A percentile compares a stretch with the other conserved stretches of the same genome.
Evolutionary conservation across 805 yeast species (phyloP).

Genomic region (Spathaspora girioi): DNA sequence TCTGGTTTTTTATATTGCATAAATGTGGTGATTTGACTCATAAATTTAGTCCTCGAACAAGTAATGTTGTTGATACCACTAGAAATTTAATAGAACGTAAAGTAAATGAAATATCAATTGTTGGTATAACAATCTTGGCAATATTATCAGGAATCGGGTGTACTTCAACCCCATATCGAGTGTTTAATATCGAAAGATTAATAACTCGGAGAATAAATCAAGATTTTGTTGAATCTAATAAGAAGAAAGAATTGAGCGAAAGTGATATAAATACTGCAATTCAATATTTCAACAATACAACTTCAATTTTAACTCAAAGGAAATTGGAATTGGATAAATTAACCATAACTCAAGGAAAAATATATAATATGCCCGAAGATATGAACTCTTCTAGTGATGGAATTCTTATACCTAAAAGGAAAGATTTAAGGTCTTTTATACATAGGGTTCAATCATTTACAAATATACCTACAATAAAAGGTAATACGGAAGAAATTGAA

Average conservation of each 20-base stretch:
- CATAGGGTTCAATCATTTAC: slow-evolving; percentile 42
- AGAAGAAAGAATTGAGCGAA: slow-evolving; percentile 18
- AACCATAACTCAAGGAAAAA: slow-evolving; percentile 18
- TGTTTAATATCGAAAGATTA: slow-evolving; percentile 11
- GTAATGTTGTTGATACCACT: slow-evolving; percentile 5
- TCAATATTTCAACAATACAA: slow-evolving; percentile 41
- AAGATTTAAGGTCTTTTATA: slow-evolving; percentile 24
- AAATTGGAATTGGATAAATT: slow-evolving; percentile 24
- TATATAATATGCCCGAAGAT: slow-evolving; percentile 18
- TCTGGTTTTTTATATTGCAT: slow-evolving; percentile 33
- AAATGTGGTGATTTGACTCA: slow-evolving; percentile 31
- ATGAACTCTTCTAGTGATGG: slow-evolving; percentile 5
- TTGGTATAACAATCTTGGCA: slow-evolving; percentile 50
- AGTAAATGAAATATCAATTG: slow-evolving; percentile 42
- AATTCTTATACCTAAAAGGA: slow-evolving; percentile 9
- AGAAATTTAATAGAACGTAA: slow-evolving; percentile 29
- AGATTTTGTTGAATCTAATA: not conserved
- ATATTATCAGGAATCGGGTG: slow-evolving; percentile 52
- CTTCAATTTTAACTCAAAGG: slow-evolving; percentile 29
- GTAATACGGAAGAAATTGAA: slow-evolving; percentile 23
- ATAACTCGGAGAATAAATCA: not conserved
- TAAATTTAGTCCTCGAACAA: slow-evolving; percentile 17
- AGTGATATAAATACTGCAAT: slow-evolving; percentile 30
- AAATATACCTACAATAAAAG: slow-evolving; percentile 19
- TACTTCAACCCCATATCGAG: slow-evolving; percentile 39